Evolutionary conservation across 1,139 yeast species (phyloP).

Genomic region (Geotrichum reessii): DNA sequence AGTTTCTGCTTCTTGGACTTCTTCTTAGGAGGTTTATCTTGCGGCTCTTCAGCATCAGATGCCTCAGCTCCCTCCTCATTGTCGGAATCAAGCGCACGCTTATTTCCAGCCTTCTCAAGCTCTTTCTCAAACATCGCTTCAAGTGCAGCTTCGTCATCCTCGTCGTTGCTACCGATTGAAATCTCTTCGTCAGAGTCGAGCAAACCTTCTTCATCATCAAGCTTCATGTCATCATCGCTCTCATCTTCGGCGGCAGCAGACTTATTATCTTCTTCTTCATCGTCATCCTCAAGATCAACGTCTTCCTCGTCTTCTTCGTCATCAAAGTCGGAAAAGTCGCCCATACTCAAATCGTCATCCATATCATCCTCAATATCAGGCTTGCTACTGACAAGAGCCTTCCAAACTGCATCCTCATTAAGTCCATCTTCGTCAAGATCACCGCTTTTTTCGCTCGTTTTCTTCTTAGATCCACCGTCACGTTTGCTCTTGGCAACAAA

Average conservation of each 20-base stretch:
- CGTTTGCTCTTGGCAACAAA: slow-evolving; percentile 56
- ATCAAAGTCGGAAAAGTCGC: slow-evolving; percentile 39
- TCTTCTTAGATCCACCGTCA: slow-evolving; percentile 34
- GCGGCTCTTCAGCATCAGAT: slow-evolving; percentile 24
- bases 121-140: slow-evolving; percentile 20
- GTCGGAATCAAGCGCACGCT: slow-evolving; percentile 12
- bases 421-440: slow-evolving; percentile 36
- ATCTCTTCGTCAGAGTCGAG: slow-evolving; percentile 28
- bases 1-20: slow-evolving; percentile 55
- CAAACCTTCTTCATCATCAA: slow-evolving; percentile 34
- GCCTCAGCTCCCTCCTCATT: slow-evolving; percentile 9
- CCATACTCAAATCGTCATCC: slow-evolving; percentile 22
- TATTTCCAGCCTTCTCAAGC: slow-evolving; percentile 16
- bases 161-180: slow-evolving; percentile 21
- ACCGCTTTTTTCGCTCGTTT: slow-evolving; percentile 22
- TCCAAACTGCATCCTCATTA: slow-evolving; percentile 65
- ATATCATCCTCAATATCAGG: slow-evolving; percentile 63
- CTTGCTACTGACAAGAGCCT: slow-evolving; percentile 75
- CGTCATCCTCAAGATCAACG: slow-evolving; percentile 31
- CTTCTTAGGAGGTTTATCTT: slow-evolving; percentile 30
- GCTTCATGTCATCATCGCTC: slow-evolving; percentile 26
- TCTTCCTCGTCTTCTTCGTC: slow-evolving; percentile 35
- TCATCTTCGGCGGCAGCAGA: slow-evolving; percentile 30
- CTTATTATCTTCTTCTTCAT: too few species aligned
- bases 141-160: slow-evolving; percentile 24